Base-by-base conservation (phyloP, 108 stramenopile genomes). In the Skeletonema menzelii region DNA sequence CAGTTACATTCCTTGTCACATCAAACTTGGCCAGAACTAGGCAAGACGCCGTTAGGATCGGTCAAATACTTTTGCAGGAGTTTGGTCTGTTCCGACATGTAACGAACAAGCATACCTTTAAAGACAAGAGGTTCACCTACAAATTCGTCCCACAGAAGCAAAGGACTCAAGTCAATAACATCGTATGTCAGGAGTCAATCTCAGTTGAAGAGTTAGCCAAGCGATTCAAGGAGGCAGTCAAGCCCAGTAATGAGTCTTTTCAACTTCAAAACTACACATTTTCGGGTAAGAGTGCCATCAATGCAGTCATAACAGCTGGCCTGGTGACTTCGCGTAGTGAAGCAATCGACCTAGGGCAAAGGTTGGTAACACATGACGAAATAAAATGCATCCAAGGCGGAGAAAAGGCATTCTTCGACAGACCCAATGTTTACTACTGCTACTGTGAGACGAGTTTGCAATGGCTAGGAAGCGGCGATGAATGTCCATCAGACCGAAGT, bases 11-110 rank as follows among this genome's bases (percentile, higher is more conserved):
- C 10, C 59, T 91, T 42, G 72, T 91, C 4, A 49, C 62, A 8
- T 32, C 46, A 24, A 59, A 74, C 8, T 27, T 76, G 27, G 84
- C 80, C 27, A 26, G 46, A 5, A 56, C 62, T 17, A 69, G 88
- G 28, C 59, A 69, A 59, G 84, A 88, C 14, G 90, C 87, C 4
- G 87, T 88, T 2, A 37, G 66, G 22, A 57, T 91, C 12, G 87
- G 90, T 1, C 59, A 55, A 22, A 20, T 27, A 0, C 42, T 91
- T 59, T 49, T 67, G 14, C 28, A 73, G n/a, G 15, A 80, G 53
- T 44, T 77, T n/a, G 63, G 63, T 10, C 37, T 86, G 4, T 84
- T 88, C 49, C 59, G 75, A 34, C 86, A 87, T 53, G 76, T 86
- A 22, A 26, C 42, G 4, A 47, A 70, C 11, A 70, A 78, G 22